Conservation (phyloP, 306 rosid genomes). For the Adenanthera pavonina region DNA sequence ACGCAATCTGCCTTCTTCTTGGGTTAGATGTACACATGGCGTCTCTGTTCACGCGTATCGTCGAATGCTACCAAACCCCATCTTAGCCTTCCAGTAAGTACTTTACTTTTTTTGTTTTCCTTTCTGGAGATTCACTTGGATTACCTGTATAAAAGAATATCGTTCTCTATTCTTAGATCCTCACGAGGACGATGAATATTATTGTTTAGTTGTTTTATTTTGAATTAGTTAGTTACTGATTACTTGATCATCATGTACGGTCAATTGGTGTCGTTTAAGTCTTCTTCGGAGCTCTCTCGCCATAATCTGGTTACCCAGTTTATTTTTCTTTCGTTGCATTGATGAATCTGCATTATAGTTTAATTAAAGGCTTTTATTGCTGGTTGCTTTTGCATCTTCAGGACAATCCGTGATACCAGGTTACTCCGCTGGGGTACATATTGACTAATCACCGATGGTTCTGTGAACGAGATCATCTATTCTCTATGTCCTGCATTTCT, state of each 20-base stretch:
- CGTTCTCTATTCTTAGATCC: constrained; percentile 34
- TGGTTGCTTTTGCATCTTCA: constrained; percentile 31
- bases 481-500: constrained; percentile 18
- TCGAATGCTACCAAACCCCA: constrained; percentile 38
- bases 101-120: background rate
- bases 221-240: constrained; percentile 21
- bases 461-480: constrained; percentile 33
- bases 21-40: constrained; percentile 30
- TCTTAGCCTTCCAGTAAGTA: constrained; percentile 39
- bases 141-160: constrained; percentile 32
- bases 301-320: constrained; percentile 45
- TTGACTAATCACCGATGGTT: constrained; percentile 41
- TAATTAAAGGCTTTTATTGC: constrained; percentile 11
- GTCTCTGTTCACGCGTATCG: constrained; percentile 11
- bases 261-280: background rate
- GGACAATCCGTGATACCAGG: constrained; percentile 37
- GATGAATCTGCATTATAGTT: constrained; percentile 46
- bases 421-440: constrained; percentile 33
- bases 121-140: constrained; percentile 24
- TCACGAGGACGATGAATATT: constrained; percentile 1
- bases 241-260: constrained; percentile 15
- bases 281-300: background rate
- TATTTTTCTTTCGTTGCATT: constrained; percentile 31
- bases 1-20: constrained; percentile 51
- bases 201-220: background rate